phyloP scores from a whole-genome alignment of 176 grass and related monocot species.

The Eragrostis nindensis region DNA sequence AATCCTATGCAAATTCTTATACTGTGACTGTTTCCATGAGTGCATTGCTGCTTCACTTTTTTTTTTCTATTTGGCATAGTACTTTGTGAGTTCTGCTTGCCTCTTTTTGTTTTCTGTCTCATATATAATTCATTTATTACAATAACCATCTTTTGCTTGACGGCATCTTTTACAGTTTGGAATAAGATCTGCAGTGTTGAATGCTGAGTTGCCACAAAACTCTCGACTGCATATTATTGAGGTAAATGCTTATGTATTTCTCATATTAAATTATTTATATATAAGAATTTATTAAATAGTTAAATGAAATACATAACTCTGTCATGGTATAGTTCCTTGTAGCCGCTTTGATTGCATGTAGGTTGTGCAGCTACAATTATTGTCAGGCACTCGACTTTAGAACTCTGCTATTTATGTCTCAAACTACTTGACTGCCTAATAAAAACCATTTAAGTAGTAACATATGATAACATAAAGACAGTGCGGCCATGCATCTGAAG shows the following conservation, averaged over 20 bases:
- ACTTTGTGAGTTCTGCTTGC: constrained; percentile 23
- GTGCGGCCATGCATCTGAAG: neutral
- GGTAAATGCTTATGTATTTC: constrained; percentile 44
- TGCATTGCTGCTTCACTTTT: constrained; percentile 11
- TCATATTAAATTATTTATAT: constrained; percentile 22
- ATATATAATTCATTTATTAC: neutral
- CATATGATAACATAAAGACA: neutral
- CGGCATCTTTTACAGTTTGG: constrained; percentile 64
- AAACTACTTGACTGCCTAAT: neutral
- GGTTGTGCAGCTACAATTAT: neutral
- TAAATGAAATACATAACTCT: neutral
- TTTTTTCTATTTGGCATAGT: neutral
- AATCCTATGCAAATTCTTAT: constrained; percentile 15
- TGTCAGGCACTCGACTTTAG: constrained; percentile 5
- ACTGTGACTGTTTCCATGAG: constrained; percentile 11
- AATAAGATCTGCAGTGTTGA: constrained; percentile 89
- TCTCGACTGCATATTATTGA: constrained; percentile 96
- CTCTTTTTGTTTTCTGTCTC: constrained; percentile 17
- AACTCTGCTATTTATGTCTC: constrained; percentile 22
- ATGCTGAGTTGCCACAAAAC: constrained; percentile 98
- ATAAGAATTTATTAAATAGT: neutral
- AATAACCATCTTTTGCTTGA: constrained; percentile 3
- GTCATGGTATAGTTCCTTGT: neutral
- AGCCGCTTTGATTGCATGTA: neutral
- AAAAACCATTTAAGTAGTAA: neutral